Evolutionary conservation across 2,329 filamentous ascomycete genomes (phyloP), one percentile per base, ranked within the genome.

Genomic region (Calonectria hawksworthii): DNA sequence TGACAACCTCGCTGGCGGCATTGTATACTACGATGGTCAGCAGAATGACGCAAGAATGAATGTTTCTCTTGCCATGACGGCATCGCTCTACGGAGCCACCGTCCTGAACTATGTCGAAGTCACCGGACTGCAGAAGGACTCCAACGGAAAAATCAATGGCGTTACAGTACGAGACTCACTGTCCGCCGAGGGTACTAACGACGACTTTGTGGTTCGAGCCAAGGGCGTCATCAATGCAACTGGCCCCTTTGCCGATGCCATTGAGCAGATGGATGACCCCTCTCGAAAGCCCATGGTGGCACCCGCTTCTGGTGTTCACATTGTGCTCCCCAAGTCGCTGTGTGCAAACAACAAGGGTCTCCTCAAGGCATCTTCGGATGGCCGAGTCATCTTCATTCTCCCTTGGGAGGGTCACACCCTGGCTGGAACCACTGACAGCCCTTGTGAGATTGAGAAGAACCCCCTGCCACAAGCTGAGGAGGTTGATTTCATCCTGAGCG

Each of bases 41-140:
- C 95, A 96, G 87, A 96, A 97, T 83, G 94, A 97, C 83, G 95
- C 94, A 32, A 92, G 94, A 76, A 97, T 96, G 94, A 96, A 96
- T 83, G 93, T 96, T 59, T 95, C 94, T 13, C 89, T 97, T 64
- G 94, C 94, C 28, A 92, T 95, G 88, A 96, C 94, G 10, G 94
- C 94, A 69, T 92, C 94, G 11, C 89, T 96, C 44, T 96, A 96
- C 83, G 95, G 95, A 72, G 93, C 93, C 61, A 96, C 94, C 18
- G 90, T 96, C 30, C 92, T 96, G 75, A 96, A 95, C 86, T 94
- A 97, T 85, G 89, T 95, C 84, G 93, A 96, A 84, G 94, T 96
- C 41, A 96, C 94, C 2, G 88, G 87, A 36, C 88, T 96, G 41
- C 90, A 93, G 70, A 96, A 96, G 87, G 93, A 95, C 80, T 90